Conservation (phyloP, 768 basidiomycete species). For the Suillus bovinus region DNA sequence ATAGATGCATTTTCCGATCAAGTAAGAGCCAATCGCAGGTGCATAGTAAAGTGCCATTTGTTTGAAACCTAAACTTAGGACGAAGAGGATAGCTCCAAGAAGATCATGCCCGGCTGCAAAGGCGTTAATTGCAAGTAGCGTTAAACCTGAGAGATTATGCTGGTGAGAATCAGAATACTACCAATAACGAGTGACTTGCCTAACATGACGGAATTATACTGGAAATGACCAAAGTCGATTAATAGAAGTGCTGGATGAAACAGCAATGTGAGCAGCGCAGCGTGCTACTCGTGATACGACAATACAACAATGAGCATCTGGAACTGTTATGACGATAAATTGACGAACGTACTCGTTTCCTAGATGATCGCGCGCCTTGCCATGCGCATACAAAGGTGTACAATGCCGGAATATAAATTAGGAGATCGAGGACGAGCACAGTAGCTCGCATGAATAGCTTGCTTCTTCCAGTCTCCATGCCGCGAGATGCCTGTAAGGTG, state of each 20-base stretch:
- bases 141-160: conserved; percentile 50
- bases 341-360: conserved; percentile 64
- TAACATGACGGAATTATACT: conserved; percentile 95
- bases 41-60: conserved; percentile 97
- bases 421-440: conserved; percentile 65
- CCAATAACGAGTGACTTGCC: conserved; percentile 43
- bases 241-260: conserved; percentile 83
- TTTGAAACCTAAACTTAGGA: conserved; percentile 87
- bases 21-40: conserved; percentile 87
- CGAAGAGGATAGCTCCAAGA: conserved; percentile 76
- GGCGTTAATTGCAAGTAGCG: conserved; percentile 65
- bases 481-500: conserved; percentile 65
- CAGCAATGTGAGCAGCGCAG: conserved; percentile 69
- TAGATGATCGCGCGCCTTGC: conserved; percentile 67
- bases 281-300: conserved; percentile 28
- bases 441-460: conserved; percentile 81
- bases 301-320: conserved; percentile 4
- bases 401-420: conserved; percentile 77
- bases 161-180: not conserved
- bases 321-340: not conserved
- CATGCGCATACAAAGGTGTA: conserved; percentile 64
- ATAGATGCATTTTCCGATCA: conserved; percentile 87
- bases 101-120: conserved; percentile 72
- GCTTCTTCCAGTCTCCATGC: conserved; percentile 64
- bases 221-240: conserved; percentile 92